phyloP scores from a whole-genome alignment of 768 basidiomycete species.

The Leccinum subgranulosum region DNA sequence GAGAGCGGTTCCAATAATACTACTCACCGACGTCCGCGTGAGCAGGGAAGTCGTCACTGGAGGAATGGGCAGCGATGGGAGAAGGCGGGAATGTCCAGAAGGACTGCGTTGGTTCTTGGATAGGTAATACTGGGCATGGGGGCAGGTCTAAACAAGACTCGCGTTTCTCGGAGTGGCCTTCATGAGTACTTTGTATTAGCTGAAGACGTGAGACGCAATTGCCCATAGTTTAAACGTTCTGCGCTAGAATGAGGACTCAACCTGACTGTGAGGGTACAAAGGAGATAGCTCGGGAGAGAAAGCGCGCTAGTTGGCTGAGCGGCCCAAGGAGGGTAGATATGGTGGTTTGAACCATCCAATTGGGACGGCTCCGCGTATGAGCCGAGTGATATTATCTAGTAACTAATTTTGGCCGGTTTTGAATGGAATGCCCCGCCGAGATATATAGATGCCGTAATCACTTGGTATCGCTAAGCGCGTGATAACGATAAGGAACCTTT shows the following conservation, averaged over 20 bases:
- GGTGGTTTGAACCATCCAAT: conserved; percentile 8
- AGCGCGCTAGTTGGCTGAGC: not conserved
- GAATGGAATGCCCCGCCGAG: not conserved
- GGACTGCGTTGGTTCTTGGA: conserved; percentile 49
- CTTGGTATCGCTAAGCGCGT: not conserved
- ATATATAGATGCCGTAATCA: conserved; percentile 11
- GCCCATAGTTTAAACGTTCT: conserved; percentile 19
- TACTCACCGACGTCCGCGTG: conserved; percentile 55
- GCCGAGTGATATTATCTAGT: not conserved
- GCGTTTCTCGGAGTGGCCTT: conserved; percentile 3
- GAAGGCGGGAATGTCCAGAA: conserved; percentile 64
- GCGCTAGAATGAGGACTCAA: conserved; percentile 2
- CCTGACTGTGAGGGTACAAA: not conserved
- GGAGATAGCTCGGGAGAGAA: not conserved
- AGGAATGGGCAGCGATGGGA: conserved; percentile 35
- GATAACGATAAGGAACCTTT: conserved; percentile 12
- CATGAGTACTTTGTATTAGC: not conserved
- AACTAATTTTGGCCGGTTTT: not conserved
- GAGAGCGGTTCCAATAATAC: not conserved
- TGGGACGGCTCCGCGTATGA: conserved; percentile 2
- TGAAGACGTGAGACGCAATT: conserved; percentile 20
- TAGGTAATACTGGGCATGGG: conserved; percentile 44
- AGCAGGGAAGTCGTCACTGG: conserved; percentile 32
- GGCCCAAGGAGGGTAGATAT: conserved; percentile 13
- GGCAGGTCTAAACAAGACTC: not conserved